A percentile compares a stretch with the other conserved stretches of the same genome.
phyloP scores from a whole-genome alignment of 2,329 filamentous ascomycete species.

The Fusarium devonianum region DNA sequence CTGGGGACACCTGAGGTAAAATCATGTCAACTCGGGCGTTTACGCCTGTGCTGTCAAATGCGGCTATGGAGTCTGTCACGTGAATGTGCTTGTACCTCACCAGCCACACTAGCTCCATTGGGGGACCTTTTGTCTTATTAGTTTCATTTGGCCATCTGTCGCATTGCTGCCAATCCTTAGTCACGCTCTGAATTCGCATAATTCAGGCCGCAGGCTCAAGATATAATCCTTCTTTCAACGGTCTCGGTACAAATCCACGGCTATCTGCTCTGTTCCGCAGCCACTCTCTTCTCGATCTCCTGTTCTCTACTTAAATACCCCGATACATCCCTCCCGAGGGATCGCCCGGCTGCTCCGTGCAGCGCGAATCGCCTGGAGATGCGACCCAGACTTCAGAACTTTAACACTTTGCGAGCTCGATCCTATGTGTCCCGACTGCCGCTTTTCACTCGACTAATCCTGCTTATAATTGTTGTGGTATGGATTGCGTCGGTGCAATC shows the following conservation, averaged over 20 bases:
- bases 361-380: conserved; percentile 39
- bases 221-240: conserved; percentile 2
- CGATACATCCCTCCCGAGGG: conserved; percentile 9
- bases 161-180: conserved; percentile 7
- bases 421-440: conserved; percentile 87
- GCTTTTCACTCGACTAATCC: conserved; percentile 78
- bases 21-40: too few species aligned
- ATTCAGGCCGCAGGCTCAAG: conserved; percentile 1
- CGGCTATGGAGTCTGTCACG: too few species aligned
- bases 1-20: too few species aligned
- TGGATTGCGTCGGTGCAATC: conserved; percentile 75
- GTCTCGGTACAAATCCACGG: too few species aligned
- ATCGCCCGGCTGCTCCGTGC: conserved; percentile 38
- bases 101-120: conserved; percentile 24
- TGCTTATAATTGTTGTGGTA: conserved; percentile 65
- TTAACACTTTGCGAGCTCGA: conserved; percentile 77
- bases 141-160: too few species aligned
- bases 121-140: conserved; percentile 35
- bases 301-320: background rate
- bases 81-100: conserved; percentile 18
- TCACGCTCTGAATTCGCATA: conserved; percentile 14
- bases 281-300: too few species aligned
- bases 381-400: conserved; percentile 49
- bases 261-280: too few species aligned
- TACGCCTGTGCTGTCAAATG: too few species aligned